phyloP scores from a whole-genome alignment of 495 filamentous ascomycete genomes.

The Xylaria grammica region DNA sequence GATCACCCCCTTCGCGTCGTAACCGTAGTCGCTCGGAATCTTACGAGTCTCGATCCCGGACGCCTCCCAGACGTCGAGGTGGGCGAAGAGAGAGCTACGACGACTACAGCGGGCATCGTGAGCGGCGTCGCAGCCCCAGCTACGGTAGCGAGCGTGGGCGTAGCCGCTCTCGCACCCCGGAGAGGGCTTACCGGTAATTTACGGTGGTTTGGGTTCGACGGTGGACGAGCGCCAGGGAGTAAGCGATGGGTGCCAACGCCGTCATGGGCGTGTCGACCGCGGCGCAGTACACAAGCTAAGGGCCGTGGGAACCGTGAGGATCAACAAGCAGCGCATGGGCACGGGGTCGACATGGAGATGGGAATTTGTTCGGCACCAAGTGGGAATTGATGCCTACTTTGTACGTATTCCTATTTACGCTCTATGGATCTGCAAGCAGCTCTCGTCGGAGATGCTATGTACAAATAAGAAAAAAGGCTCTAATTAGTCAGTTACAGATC shows the following conservation, averaged over 20 bases:
- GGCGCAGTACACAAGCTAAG: background rate
- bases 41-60: constrained; percentile 36
- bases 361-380: background rate
- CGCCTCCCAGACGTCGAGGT: constrained; percentile 38
- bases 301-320: background rate
- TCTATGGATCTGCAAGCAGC: constrained; percentile 10
- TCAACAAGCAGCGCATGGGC: background rate
- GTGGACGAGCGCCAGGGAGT: background rate
- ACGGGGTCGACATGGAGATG: background rate
- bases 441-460: constrained; percentile 3
- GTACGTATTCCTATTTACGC: constrained; percentile 21
- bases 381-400: constrained; percentile 2
- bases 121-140: constrained; percentile 54
- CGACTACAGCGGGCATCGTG: constrained; percentile 46
- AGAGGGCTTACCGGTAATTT: constrained; percentile 31
- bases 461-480: constrained; percentile 4
- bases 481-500: constrained; percentile 15
- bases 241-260: background rate
- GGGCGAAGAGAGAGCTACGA: constrained; percentile 46
- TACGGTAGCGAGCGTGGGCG: constrained; percentile 33
- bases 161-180: constrained; percentile 35
- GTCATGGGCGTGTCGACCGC: background rate
- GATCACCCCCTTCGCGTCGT: constrained; percentile 58
- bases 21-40: constrained; percentile 45
- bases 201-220: background rate